Evolutionary conservation across 306 rosid genomes (phyloP).

Genomic region (Malus asiatica): DNA sequence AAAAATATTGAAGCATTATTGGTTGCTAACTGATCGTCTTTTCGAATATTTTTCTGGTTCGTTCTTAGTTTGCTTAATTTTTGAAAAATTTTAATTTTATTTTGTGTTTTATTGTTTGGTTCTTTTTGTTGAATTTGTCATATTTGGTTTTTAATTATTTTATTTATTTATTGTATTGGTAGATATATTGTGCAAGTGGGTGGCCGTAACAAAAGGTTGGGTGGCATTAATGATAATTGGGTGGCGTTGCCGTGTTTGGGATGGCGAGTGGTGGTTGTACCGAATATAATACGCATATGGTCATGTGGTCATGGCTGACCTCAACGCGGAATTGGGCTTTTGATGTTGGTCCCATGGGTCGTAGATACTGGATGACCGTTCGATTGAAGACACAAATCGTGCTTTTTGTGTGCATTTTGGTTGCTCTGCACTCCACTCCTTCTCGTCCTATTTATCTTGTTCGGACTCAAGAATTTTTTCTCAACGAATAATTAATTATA

Average conservation of each 20-base stretch:
- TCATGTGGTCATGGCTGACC: background rate
- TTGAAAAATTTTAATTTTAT: background rate
- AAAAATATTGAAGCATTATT: background rate
- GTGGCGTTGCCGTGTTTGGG: background rate
- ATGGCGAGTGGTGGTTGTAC: background rate
- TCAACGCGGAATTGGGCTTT: slow-evolving; percentile 3
- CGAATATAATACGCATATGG: no score
- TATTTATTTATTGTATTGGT: background rate
- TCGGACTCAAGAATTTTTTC: no score
- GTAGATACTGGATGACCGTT: no score
- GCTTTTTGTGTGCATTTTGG: no score
- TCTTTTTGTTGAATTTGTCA: background rate
- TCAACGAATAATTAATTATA: no score
- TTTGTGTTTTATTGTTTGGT: background rate
- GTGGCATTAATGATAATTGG: background rate
- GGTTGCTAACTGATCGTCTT: background rate
- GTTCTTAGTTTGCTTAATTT: background rate
- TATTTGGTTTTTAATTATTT: background rate
- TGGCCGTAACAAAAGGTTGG: background rate
- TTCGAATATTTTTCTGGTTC: background rate
- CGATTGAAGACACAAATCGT: no score
- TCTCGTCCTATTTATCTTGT: no score
- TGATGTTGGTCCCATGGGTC: no score
- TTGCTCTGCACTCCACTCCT: no score
- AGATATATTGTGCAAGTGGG: background rate